Conservation (phyloP, 2,329 filamentous ascomycete species). For the Beauveria brongniartii region DNA sequence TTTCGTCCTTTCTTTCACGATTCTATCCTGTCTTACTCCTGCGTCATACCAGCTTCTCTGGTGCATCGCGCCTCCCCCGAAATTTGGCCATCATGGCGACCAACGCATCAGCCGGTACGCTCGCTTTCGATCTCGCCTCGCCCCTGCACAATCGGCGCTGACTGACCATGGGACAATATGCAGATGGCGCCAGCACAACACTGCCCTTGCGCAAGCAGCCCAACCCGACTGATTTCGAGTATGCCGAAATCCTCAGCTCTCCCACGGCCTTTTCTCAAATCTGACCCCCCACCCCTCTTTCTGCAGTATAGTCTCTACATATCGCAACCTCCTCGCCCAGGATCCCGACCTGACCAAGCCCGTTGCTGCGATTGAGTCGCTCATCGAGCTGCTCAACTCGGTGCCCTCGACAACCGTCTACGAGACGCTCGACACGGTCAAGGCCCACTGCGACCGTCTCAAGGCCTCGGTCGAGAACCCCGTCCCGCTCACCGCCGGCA, state of each 20-base stretch:
- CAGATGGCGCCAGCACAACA: conserved; percentile 15
- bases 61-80: not conserved
- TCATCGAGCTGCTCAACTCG: conserved; percentile 77
- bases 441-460: conserved; percentile 66
- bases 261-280: not conserved
- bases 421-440: conserved; percentile 84
- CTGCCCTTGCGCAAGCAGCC: conserved; percentile 20
- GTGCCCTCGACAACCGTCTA: conserved; percentile 79
- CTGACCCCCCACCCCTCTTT: not conserved
- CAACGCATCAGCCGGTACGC: not conserved
- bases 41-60: not conserved
- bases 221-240: conserved; percentile 27
- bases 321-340: conserved; percentile 44
- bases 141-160: not conserved
- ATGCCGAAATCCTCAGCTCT: not conserved
- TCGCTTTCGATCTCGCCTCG: not conserved
- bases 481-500: conserved; percentile 85
- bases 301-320: conserved; percentile 46
- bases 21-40: too few relatives aligned
- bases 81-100: not conserved
- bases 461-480: conserved; percentile 77
- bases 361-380: conserved; percentile 84
- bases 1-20: too few relatives aligned
- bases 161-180: not conserved
- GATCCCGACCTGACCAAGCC: conserved; percentile 91